Base-by-base conservation (phyloP, 805 yeast genomes). In the Sporopachydermia lactativora region DNA sequence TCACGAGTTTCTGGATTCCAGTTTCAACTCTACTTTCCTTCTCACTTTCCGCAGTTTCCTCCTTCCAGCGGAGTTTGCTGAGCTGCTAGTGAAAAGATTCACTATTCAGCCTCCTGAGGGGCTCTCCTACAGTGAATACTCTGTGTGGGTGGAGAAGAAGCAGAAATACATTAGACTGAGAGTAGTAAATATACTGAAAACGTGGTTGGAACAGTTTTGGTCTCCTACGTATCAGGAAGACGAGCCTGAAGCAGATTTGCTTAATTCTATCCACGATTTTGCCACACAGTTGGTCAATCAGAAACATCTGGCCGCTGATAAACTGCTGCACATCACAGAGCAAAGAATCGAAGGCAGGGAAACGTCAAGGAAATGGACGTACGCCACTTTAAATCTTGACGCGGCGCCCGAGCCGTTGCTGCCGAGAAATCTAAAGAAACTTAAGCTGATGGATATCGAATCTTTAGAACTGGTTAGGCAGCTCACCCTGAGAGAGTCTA, bases 101-200 rank as follows among this genome's bases (percentile, higher is more conserved):
- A 69, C 76, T 42, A 59, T 74, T 13, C 73, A 73, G 46, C 92
- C 95, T 16, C 96, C 96, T 0, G 95, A 83, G 51, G 95, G 94
- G 0, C 60, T 89, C 44, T 74, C 82, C 44, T 82, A 75, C 52
- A 89, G 80, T 45, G 94, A 84, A 49, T 82, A 80, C 54, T 74
- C 76, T 39, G 61, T 66, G 5, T 84, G 95, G 95, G 65, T 76
- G 6, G 73, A 77, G 36, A 71, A 71, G 51, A 82, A 82, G 52
- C 73, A 79, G 41, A 68, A 63, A 42, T 82, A 81, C 1, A 77
- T 80, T 18, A 71, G 83, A 43, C 51, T 68, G 17, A 66, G 82
- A 44, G 80, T 80, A 13, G 64, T 80, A 43, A 73, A 73, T 44
- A 64, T 80, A 15, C 70, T 85, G 74, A 74, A 72, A 48, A 60